phyloP scores from a whole-genome alignment of 75 land plant species.

The Cryptomeria japonica region DNA sequence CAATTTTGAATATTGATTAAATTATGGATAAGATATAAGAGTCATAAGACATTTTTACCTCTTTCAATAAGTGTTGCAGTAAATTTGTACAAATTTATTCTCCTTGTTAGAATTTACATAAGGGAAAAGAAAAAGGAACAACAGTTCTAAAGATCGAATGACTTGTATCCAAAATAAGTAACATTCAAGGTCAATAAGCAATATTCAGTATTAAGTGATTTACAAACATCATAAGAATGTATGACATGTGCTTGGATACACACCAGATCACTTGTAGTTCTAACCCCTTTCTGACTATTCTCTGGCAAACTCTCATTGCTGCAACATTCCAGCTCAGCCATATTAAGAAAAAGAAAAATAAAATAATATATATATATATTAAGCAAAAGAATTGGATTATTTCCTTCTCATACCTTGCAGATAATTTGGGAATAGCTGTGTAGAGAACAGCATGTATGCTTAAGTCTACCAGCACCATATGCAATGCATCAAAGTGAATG shows the following conservation, averaged over 20 bases:
- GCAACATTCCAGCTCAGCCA: background rate
- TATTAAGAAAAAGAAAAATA: background rate
- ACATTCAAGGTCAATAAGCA: background rate
- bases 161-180: background rate
- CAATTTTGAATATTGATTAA: background rate
- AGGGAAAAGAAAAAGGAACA: background rate
- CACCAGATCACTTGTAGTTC: background rate
- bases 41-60: background rate
- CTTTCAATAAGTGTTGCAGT: background rate
- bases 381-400: background rate
- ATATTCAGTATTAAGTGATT: background rate
- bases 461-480: conserved; percentile 75
- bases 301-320: background rate
- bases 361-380: background rate
- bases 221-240: background rate
- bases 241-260: conserved; percentile 1
- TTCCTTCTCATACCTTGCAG: conserved; percentile 26
- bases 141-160: background rate
- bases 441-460: conserved; percentile 56
- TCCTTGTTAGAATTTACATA: background rate
- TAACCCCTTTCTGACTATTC: background rate
- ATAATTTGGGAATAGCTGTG: conserved; percentile 26
- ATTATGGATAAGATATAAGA: background rate
- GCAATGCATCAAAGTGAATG: conserved; percentile 80
- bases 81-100: background rate